Evolutionary conservation across 2,329 filamentous ascomycete genomes (phyloP), one percentile per base, ranked within the genome.

Genomic region (Pseudogymnoascus sp.): DNA sequence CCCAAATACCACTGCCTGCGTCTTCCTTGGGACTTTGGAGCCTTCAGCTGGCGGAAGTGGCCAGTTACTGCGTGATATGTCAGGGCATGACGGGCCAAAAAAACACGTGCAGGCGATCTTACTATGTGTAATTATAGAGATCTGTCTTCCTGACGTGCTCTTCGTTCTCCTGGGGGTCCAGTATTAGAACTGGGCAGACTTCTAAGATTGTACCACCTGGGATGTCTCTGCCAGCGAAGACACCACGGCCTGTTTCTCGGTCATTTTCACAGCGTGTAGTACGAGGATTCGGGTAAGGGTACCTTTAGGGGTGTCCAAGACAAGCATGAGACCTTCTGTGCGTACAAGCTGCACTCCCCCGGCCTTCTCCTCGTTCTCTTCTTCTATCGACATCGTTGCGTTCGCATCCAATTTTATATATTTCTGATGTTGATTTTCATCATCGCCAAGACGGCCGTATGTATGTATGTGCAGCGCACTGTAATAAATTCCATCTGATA

Each of bases 61-160:
- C 70, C 70, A 71, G 60, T 71, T 71, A 31, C 69, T 71, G 61
- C 58, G 44, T 33, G n/a, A 54, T 54, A 54, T 54, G 47, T 54
- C 47, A 54, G 26, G 47, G 47, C 47, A 54, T 54, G 47, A 54
- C 47, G n/a, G 47, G 47, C 47, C 29, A 11, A 1, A 17, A 33
- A 17, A 47, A 17, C 47, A 54, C 47, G 47, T 59, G 57, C 17
- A n/a, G 33, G 60, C 64, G 65, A 66, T 36, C 66, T 63, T 73
- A 81, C 79, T 84, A 84, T 31, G 80, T 83, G 66, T 84, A 84
- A 67, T 84, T 78, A 67, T 78, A 79, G 3, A 84, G 69, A 1
- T 74, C 72, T 0, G 81, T 83, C 31, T 81, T 75, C 60, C 74
- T 73, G 61, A 83, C 75, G 66, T 83, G 74, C 10, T 74, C 65